A percentile compares a stretch with the other conserved stretches of the same genome.
These are phyloP conservation scores for Fraxinus excelsior DNA, from an alignment of 257 asterid species.

Conservation along the genomic window DNA sequence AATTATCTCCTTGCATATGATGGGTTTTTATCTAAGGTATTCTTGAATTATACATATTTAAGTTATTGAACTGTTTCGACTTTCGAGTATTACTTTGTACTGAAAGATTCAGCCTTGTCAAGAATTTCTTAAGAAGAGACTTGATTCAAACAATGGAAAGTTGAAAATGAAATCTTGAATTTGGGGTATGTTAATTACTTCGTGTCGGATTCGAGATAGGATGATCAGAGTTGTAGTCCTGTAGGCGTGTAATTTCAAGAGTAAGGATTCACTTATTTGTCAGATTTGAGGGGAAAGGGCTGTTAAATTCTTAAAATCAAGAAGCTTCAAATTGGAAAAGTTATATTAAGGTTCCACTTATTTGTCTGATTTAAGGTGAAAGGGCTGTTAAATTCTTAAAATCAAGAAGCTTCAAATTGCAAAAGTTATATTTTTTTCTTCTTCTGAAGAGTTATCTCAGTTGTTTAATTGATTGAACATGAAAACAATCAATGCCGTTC, in stretches of 20 bases:
- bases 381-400: not conserved
- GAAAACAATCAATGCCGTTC: not conserved
- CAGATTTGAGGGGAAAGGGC: no score
- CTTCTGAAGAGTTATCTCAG: not conserved
- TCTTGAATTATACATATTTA: not conserved
- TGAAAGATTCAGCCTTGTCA: not conserved
- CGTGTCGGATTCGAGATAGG: not conserved
- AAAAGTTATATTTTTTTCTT: not conserved
- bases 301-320: not conserved
- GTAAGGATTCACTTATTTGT: not conserved
- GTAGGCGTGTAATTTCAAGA: no score
- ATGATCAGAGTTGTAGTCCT: not conserved
- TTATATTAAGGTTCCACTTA: not conserved
- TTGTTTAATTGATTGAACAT: not conserved
- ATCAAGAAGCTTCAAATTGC: not conserved
- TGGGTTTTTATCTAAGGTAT: slow-evolving; percentile 80
- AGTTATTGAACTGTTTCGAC: not conserved
- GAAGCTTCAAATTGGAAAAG: not conserved
- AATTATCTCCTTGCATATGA: slow-evolving; percentile 78
- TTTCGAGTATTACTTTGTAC: not conserved
- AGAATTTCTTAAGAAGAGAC: not conserved
- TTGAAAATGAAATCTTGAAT: not conserved
- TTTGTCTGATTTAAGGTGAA: not conserved
- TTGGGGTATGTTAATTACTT: not conserved
- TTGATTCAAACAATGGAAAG: not conserved